Percentiles rank a stretch among this genome's conserved stretches.
These are phyloP conservation scores for Vaccinium myrtillus DNA, from an alignment of 148 eudicot genomes.

Conservation along the genomic window DNA sequence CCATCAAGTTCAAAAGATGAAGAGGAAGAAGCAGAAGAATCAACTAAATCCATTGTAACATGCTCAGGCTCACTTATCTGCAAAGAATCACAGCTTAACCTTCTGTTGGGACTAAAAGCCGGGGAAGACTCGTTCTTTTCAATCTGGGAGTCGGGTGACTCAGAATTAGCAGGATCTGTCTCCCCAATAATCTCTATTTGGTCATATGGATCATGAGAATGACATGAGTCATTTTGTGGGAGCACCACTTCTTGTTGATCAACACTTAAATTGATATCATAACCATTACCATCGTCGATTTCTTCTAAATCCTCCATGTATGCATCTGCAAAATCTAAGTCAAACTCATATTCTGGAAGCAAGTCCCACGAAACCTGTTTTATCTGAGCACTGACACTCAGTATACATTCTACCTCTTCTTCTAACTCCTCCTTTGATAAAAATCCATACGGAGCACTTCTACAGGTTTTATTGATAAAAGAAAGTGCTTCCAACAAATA, in stretches of 20 bases:
- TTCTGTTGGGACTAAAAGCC: slow-evolving; percentile 11
- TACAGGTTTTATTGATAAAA: slow-evolving; percentile 39
- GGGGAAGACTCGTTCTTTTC: slow-evolving; percentile 12
- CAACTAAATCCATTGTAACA: slow-evolving; percentile 15
- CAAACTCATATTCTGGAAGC: slow-evolving; percentile 46
- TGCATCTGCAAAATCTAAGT: slow-evolving; percentile 61
- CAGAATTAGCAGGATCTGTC: slow-evolving; percentile 20
- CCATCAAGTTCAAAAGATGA: slow-evolving; percentile 14
- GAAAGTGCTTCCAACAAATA: slow-evolving; percentile 42
- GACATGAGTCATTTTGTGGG: slow-evolving; percentile 12
- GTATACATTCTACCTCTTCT: slow-evolving; percentile 60
- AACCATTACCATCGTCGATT: slow-evolving; percentile 37
- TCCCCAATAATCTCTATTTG: slow-evolving; percentile 49
- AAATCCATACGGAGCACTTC: slow-evolving; percentile 15
- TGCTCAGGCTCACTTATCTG: slow-evolving; percentile 19
- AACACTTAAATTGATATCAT: slow-evolving; percentile 29
- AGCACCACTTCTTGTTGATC: slow-evolving; percentile 21
- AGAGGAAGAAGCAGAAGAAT: slow-evolving; percentile 15
- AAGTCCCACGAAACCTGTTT: slow-evolving; percentile 63
- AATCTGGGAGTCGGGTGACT: slow-evolving; percentile 18
- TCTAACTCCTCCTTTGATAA: slow-evolving; percentile 44
- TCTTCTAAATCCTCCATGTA: slow-evolving; percentile 68
- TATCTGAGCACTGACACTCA: slow-evolving; percentile 56
- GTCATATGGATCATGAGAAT: slow-evolving; percentile 26
- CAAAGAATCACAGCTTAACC: slow-evolving; percentile 14